Base-by-base conservation (phyloP, 257 asterid species). In the Jaltomata sinuosa region DNA sequence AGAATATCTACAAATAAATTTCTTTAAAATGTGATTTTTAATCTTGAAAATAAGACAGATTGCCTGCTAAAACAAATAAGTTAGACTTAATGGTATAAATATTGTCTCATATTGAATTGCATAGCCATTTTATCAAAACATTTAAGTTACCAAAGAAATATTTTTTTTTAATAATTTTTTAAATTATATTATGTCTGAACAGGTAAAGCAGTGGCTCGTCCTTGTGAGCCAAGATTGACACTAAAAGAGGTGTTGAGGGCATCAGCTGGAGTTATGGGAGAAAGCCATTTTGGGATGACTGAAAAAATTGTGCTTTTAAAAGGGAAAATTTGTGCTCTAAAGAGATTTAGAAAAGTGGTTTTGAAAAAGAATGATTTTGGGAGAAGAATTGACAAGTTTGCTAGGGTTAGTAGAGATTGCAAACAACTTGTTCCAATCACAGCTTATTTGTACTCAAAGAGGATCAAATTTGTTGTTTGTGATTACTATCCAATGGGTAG, bases 401-500 rank as follows among this genome's bases (percentile, higher is more conserved):
- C 89, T 22, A 50, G 76, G 49, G 83, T 87, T 34, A 89, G 89
- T 61, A 90, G 84, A 36, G 74, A 84, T 69, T 90, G 90, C 61
- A 72, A 86, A 36, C 86, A 79, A 84, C 88, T 92, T 87, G 93
- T 90, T 72, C 92, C 92, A 57, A 68, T 92, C 8, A 68, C 84
- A 57, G 92, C 95, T 55, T 90, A 88, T 88, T 83, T 92, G n/a
- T 90, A 86, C 69, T 85, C 91, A 2, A 90, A 90, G 91, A 89
- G 95, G 91, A 92, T 92, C 84, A 92, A 92, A 83, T 90, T 92
- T 68, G 92, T 86, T 82, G 92, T 90, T 5, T 87, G 86, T 85
- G 87, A 88, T 67, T 90, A 92, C 68, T 90, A 92, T 84, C 93
- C 95, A 64, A 92, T 92, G 95, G 95, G 95, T 57, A 87, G 90